A percentile compares a stretch with the other conserved stretches of the same genome.
Conservation (phyloP, 208 protist genomes). For the Leishmania martiniquensis region DNA sequence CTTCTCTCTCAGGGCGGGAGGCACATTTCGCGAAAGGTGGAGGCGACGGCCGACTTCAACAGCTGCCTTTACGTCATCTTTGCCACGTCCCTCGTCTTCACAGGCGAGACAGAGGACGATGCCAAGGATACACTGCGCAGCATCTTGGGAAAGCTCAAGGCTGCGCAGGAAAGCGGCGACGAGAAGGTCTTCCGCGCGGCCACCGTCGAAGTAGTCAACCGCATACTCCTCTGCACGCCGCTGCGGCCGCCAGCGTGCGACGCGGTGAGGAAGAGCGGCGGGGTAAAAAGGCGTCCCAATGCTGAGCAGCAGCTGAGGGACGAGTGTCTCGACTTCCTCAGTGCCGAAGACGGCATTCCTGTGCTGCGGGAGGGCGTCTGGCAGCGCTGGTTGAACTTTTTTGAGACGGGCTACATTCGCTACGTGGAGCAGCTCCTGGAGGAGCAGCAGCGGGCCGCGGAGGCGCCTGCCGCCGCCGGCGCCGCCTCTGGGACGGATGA, state of each 20-base stretch:
- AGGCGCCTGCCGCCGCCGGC: background rate
- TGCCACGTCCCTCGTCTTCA: slow-evolving; percentile 29
- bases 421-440: slow-evolving; percentile 19
- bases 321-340: slow-evolving; percentile 42
- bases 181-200: slow-evolving; percentile 38
- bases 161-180: slow-evolving; percentile 34
- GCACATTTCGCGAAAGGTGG: slow-evolving; percentile 16
- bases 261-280: background rate
- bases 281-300: background rate
- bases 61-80: slow-evolving; percentile 38
- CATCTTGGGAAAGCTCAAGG: slow-evolving; percentile 33
- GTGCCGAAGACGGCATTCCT: slow-evolving; percentile 33
- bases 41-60: slow-evolving; percentile 34
- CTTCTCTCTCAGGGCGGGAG: slow-evolving; percentile 29
- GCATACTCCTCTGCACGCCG: slow-evolving; percentile 50
- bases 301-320: slow-evolving; percentile 23
- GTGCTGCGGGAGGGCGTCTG: slow-evolving; percentile 28
- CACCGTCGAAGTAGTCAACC: slow-evolving; percentile 41
- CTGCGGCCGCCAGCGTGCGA: slow-evolving; percentile 27
- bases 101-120: slow-evolving; percentile 27
- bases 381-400: slow-evolving; percentile 33
- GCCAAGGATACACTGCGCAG: slow-evolving; percentile 29
- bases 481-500: slow-evolving; percentile 3
- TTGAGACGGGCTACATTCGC: slow-evolving; percentile 31
- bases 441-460: slow-evolving; percentile 6